Base-by-base conservation (phyloP, 1,139 yeast species). In the Suhomyces ambrosiae region DNA sequence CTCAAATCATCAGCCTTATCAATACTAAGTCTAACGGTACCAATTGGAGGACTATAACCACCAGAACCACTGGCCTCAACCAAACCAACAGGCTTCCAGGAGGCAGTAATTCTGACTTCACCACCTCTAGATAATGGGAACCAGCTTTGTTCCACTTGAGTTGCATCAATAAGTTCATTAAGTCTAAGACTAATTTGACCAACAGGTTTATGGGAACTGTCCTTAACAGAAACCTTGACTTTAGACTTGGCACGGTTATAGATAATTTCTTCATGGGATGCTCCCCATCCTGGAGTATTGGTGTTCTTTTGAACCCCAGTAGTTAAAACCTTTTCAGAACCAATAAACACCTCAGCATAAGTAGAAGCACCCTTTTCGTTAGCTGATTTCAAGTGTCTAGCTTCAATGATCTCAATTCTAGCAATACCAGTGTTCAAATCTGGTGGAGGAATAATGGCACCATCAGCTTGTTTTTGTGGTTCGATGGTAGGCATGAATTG, bases 391-490 rank as follows among this genome's bases (percentile, higher is more conserved):
- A 61, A 68, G 60, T 74, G 68, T 60, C 82, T 71, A 16, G 79
- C 82, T 45, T 72, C 79, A n/a, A 58, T 50, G 33, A 79, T 56
- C 40, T 68, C 71, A 41, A 85, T 60, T 53, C 82, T 76, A 18
- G 85, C 80, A 52, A 92, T 83, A 72, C 98, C 98, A 13, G 97
- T 87, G 62, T 88, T 89, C 60, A 88, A 79, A 50, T 89, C 96
- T 35, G 96, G 96, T 32, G 95, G 89, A 32, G 95, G 90, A 49
- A 80, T 83, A 34, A 76, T 70, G 7, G 94, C 85, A 38, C 97
- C 97, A 62, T 88, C 96, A 3, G 87, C 89, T 50, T 82, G 76
- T 48, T 74, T 75, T 39, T 78, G 74, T 23, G 95, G 83, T 58
- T 84, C 88, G 47, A 89, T 65, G 14, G 92, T 83, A 33, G 95